phyloP scores from a whole-genome alignment of 2,329 filamentous ascomycete genomes.

The Pyricularia pennisetigena region DNA sequence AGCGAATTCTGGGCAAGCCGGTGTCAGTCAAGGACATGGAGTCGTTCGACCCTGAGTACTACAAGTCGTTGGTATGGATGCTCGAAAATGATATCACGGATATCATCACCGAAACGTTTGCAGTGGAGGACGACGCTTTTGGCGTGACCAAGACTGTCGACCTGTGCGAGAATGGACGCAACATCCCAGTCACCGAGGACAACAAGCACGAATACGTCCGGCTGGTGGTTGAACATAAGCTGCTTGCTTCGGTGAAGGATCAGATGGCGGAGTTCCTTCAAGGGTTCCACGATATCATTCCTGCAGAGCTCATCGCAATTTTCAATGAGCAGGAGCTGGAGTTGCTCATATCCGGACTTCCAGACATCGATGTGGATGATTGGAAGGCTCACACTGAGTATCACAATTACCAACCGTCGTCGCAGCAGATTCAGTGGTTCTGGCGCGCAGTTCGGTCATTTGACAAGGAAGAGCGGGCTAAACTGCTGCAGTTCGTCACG shows the following conservation, averaged over 20 bases:
- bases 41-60: constrained; percentile 95
- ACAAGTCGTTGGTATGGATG: constrained; percentile 98
- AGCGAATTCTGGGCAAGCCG: constrained; percentile 87
- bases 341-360: constrained; percentile 88
- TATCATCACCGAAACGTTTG: constrained; percentile 93
- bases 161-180: constrained; percentile 75
- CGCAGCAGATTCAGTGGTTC: constrained; percentile 98
- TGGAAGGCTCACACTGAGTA: constrained; percentile 99
- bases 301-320: constrained; percentile 85
- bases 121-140: constrained; percentile 87
- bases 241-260: constrained; percentile 84
- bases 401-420: constrained; percentile 91
- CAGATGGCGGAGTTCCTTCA: constrained; percentile 90
- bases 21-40: constrained; percentile 99
- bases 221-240: constrained; percentile 85
- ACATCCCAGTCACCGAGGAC: constrained; percentile 90
- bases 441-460: constrained; percentile 96
- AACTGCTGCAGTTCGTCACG: constrained; percentile 94
- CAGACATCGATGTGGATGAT: constrained; percentile 95
- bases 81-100: constrained; percentile 97
- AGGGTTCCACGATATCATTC: constrained; percentile 97
- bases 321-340: constrained; percentile 99
- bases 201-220: constrained; percentile 99
- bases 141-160: constrained; percentile 83
- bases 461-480: constrained; percentile 97